Conservation (phyloP, 2,329 filamentous ascomycete species). For the Mycosphaerella sp. region DNA sequence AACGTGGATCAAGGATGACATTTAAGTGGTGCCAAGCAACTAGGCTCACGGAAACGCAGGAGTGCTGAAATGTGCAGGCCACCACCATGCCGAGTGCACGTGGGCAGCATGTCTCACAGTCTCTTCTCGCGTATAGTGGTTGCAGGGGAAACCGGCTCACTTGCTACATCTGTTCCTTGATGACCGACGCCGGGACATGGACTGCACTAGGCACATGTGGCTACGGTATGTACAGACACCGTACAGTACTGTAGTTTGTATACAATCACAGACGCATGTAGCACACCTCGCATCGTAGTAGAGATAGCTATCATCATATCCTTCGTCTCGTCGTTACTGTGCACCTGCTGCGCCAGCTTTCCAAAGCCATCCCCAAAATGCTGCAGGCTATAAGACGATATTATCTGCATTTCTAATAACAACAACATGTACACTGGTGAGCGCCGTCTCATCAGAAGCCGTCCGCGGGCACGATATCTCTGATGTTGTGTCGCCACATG, state of each 20-base stretch:
- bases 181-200: conserved; percentile 3
- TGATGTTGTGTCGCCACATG: conserved; percentile 45
- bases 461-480: conserved; percentile 21
- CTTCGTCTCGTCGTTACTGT: conserved; percentile 10
- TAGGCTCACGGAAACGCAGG: conserved; percentile 4
- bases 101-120: background rate
- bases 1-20: conserved; percentile 5
- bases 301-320: conserved; percentile 10
- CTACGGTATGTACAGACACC: too few species aligned
- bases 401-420: conserved; percentile 21
- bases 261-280: background rate
- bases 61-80: background rate
- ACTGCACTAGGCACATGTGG: background rate
- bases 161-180: conserved; percentile 5
- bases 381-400: conserved; percentile 21
- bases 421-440: conserved; percentile 12
- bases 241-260: too few species aligned
- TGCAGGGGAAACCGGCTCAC: background rate
- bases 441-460: conserved; percentile 13
- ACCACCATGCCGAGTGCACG: conserved; percentile 6
- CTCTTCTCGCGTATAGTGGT: background rate
- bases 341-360: conserved; percentile 3
- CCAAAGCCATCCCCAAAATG: conserved; percentile 5
- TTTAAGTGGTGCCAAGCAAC: conserved; percentile 3
- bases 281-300: background rate